A percentile compares a stretch with the other conserved stretches of the same genome.
Evolutionary conservation across 306 rosid species (phyloP).

Genomic region (Lathyrus oleraceus): DNA sequence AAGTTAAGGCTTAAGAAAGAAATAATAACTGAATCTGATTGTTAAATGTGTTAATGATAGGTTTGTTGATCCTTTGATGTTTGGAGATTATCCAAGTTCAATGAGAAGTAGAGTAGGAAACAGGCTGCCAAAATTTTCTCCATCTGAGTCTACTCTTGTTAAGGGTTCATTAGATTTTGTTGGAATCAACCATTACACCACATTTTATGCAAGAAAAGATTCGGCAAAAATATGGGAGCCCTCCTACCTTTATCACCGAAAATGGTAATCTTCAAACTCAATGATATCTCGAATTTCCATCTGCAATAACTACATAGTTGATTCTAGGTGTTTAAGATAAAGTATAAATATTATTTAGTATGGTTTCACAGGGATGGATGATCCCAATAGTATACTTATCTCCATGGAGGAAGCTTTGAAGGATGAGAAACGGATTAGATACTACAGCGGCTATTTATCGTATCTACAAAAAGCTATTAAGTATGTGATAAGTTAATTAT

Average conservation of each 20-base stretch:
- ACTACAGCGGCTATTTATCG: conserved; percentile 68
- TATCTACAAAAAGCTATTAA: conserved; percentile 56
- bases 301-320: neutral
- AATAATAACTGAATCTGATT: neutral
- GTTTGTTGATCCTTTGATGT: conserved; percentile 86
- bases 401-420: conserved; percentile 63
- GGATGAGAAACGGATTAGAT: conserved; percentile 81
- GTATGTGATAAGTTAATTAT: conserved; percentile 29
- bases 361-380: conserved; percentile 83
- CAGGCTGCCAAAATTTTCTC: conserved; percentile 71
- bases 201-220: conserved; percentile 60
- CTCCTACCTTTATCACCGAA: conserved; percentile 77
- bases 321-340: too few relatives aligned
- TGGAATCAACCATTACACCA: conserved; percentile 94
- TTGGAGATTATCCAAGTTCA: conserved; percentile 87
- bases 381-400: conserved; percentile 53
- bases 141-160: conserved; percentile 53
- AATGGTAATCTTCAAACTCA: conserved; percentile 62
- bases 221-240: conserved; percentile 78
- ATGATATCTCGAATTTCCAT: neutral
- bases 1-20: neutral
- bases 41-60: conserved; percentile 40
- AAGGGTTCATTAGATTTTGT: conserved; percentile 90
- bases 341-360: neutral
- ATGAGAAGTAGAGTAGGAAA: conserved; percentile 74